Percentiles rank a stretch among this genome's conserved stretches.
phyloP scores from a whole-genome alignment of 352 stramenopile species.

The Peronospora tabacina region DNA sequence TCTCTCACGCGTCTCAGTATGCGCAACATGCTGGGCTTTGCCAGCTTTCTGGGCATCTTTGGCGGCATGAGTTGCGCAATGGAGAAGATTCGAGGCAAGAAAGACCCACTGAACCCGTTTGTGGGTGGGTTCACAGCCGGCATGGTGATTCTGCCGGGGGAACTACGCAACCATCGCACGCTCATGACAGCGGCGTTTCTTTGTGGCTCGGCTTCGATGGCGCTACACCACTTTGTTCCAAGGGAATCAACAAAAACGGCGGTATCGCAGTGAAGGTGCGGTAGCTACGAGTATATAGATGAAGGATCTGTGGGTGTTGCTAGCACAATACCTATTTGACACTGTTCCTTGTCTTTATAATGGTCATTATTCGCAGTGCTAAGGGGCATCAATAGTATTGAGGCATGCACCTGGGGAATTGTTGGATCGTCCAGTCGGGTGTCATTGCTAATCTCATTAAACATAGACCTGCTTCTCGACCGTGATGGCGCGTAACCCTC shows the following conservation, averaged over 20 bases:
- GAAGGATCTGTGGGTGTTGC: neutral
- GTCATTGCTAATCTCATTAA: too few relatives aligned
- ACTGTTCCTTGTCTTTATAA: neutral
- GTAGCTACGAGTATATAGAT: neutral
- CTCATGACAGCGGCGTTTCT: conserved; percentile 38
- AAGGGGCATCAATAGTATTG: too few relatives aligned
- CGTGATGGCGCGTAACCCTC: too few relatives aligned
- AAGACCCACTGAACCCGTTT: conserved; percentile 66
- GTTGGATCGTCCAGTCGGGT: too few relatives aligned
- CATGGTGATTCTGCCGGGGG: conserved; percentile 36
- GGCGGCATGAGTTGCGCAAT: conserved; percentile 60
- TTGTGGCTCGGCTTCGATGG: conserved; percentile 50
- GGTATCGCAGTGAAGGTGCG: neutral
- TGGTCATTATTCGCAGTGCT: too few relatives aligned
- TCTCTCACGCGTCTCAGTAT: conserved; percentile 27
- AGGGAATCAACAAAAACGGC: conserved; percentile 23
- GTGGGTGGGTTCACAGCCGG: conserved; percentile 54
- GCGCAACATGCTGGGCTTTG: conserved; percentile 65
- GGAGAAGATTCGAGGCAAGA: conserved; percentile 46
- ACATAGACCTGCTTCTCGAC: too few relatives aligned
- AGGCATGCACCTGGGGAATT: too few relatives aligned
- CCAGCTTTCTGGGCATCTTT: conserved; percentile 67
- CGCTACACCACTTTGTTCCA: conserved; percentile 50
- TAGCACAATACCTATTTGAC: neutral
- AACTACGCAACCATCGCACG: conserved; percentile 40